Base-by-base conservation (phyloP, 2,329 filamentous ascomycete genomes). In the Pseudocercospora fuligena region DNA sequence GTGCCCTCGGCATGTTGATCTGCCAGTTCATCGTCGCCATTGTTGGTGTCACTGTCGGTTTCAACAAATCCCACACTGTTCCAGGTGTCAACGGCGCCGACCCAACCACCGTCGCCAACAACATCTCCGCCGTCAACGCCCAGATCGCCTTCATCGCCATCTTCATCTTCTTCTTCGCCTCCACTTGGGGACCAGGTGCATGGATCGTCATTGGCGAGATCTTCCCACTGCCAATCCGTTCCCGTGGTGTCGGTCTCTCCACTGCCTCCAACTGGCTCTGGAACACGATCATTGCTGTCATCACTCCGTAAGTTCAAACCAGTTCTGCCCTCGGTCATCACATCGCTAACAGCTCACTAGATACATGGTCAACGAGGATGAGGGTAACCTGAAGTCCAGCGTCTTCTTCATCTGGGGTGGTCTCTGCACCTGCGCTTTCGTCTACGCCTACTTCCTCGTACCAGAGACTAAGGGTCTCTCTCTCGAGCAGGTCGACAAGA, bases 141-240 rank as follows among this genome's bases (percentile, higher is more conserved):
- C 89, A 94, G 85, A 93, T 97, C 71, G 88, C 92, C 68, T 95
- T 96, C 83, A 95, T 95, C 77, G 91, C 89, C 82, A 89, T 97
- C 83, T 95, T 93, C 86, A 94, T 97, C 85, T 93, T 92, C 86
- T 94, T 90, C 86, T 97, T 97, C 79, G 93, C 93, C 67, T 89
- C 87, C 66, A 97, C 93, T 70, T 97, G 92, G 93, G 93, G 93
- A 61, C 92, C 92, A 6, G 90, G 84, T 64, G 86, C 85, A 27
- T 88, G 86, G 87, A 84, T 85, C 64, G 87, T 96, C 73, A 94
- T 95, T 75, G 93, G 93, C 78, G 93, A 97, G 83, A 91, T 95
- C 80, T 97, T 91, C 88, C 92, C 93, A 65, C 88, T 97, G 62
- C 92, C 92, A 68, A 94, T 97, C 81, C 91, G 93, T 75, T 91